Base-by-base conservation (phyloP, 1,284 basidiomycete genomes). In the Malassezia restricta region DNA sequence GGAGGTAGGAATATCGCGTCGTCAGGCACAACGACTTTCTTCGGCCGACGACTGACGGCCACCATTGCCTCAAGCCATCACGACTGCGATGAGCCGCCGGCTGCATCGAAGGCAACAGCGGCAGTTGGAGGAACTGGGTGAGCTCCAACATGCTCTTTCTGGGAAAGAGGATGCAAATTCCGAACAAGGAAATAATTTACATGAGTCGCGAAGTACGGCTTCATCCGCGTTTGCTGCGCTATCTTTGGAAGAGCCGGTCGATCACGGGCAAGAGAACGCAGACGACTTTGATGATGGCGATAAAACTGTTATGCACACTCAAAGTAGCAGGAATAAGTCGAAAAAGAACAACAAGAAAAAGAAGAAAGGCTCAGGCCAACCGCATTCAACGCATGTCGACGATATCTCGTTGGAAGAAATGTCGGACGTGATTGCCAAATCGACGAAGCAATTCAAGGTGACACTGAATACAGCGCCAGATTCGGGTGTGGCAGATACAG, bases 351-450 rank as follows among this genome's bases (percentile, higher is more conserved):
- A 70, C 42, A 66, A 63, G 30, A 67, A 63, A 53, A 60, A 44
- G 38, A 54, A 60, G 12, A 40, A 17, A 3, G 29, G 53, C 28
- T 43, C 17, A 54, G 58, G 35, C 6, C 35, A 27, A 54, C 32
- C 9, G 5, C 3, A 12, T 24, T 20, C 37, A 5, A 59, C 46
- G 40, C 53, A 62, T 39, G 62, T 71, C 32, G 63, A 66, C 11
- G 66, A 65, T 30, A 66, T 73, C 65, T 62, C 63, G 5, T 59
- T 69, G 20, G 68, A 73, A 29, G 68, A 73, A 32, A 59, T 73
- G 27, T 56, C 61, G 15, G 61, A 61, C 1, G 37, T 73, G 1
- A 59, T 72, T 3, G 63, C 65, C 8, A 38, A 15, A 42, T 5
- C 50, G 3, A 37, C 63, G 15, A 51, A 54, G 17, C 31, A 24